Conservation (phyloP, 805 yeast species). For the Saccharomycopsis sp. region DNA sequence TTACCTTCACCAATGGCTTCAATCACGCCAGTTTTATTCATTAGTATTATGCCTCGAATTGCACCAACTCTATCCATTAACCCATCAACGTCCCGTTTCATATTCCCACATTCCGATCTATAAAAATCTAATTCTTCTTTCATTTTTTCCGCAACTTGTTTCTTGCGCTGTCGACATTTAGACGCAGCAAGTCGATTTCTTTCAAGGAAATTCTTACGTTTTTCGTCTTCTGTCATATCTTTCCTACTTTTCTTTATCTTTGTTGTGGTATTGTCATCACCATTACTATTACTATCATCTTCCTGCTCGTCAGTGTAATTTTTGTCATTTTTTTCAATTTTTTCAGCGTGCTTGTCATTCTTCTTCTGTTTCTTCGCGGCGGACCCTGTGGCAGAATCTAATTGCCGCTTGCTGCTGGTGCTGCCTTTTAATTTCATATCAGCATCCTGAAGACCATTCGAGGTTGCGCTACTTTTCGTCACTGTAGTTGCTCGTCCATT, state of each 20-base stretch:
- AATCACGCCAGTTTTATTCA: not conserved
- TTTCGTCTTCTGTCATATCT: slow-evolving; percentile 63
- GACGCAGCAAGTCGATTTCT: slow-evolving; percentile 93
- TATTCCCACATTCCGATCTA: slow-evolving; percentile 59
- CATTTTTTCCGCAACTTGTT: slow-evolving; percentile 77
- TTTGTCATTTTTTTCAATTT: not conserved
- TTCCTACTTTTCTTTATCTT: slow-evolving; percentile 36
- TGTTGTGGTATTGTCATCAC: slow-evolving; percentile 1
- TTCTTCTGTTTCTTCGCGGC: not conserved
- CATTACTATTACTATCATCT: not conserved
- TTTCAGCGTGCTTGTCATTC: not conserved
- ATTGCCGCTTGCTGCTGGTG: too few species aligned
- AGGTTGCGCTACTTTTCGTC: slow-evolving; percentile 6
- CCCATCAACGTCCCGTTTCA: slow-evolving; percentile 50
- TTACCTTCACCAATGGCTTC: not conserved
- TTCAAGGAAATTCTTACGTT: slow-evolving; percentile 71
- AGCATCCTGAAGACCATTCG: not conserved
- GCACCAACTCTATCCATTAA: slow-evolving; percentile 47
- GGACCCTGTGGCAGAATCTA: slow-evolving; percentile 3
- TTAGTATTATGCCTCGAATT: not conserved
- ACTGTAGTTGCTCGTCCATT: not conserved
- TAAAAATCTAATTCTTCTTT: slow-evolving; percentile 71
- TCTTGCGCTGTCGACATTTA: slow-evolving; percentile 91
- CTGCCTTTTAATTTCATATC: not conserved
- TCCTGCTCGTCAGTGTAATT: not conserved